Base-by-base conservation (phyloP, 208 protist species). In the Leptomonas pyrrhocoris region DNA sequence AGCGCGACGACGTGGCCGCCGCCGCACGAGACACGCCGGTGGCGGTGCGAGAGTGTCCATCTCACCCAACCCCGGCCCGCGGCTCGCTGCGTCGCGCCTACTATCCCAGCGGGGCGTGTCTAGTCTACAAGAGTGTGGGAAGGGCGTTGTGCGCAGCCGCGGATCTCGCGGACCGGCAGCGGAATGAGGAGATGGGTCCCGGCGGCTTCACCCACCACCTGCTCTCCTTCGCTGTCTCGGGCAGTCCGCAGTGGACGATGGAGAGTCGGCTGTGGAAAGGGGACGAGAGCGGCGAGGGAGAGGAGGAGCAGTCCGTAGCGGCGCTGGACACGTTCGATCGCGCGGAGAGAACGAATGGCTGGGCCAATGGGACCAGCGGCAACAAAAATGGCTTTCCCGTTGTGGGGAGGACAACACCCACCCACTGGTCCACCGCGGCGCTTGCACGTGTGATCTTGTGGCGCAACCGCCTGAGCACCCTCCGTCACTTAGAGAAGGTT, bases 41-140 rank as follows among this genome's bases (percentile, higher is more conserved):
- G 16, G 46, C 72, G 23, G 58, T 77, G 56, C 38, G 40, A 1
- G 72, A 77, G 64, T 63, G 30, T 0, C 43, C 72, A 9, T 25
- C 72, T 2, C 55, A 77, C 64, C 72, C 72, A 2, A 77, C 72
- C n/a, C 72, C 72, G 0, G 72, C 72, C 9, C 72, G 72, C n/a
- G 72, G 72, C 11, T 42, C 72, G 13, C 50, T 77, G 59, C 72
- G 68, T 16, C 72, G 68, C 7, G 73, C 67, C 42, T 72, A 82
- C 58, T 94, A 90, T 71, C 57, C 53, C n/a, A 85, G 74, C 28
- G 85, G 86, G 5, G 57, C 79, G 30, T 77, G 85, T 31, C 70
- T 94, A 28, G 74, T 89, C 13, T 94, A 91, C 71, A 61, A 59
- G 34, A 76, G 80, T 46, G 73, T 94, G 28, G 73, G 73, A 2